phyloP scores from a whole-genome alignment of 83 land plant species.

The Picea abies region DNA sequence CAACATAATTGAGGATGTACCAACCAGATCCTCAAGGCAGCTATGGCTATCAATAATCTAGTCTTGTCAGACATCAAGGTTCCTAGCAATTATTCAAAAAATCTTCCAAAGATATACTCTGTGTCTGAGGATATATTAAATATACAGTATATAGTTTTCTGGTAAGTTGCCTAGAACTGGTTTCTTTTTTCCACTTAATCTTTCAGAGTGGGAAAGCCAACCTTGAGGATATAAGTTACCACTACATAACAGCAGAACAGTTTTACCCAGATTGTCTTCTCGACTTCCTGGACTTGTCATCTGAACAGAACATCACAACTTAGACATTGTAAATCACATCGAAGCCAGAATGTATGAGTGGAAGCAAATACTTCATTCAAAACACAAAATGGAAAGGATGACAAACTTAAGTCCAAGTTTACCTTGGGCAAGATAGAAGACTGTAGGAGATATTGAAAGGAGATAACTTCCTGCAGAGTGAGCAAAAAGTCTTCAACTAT shows the following conservation, averaged over 20 bases:
- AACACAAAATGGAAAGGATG: constrained; percentile 4
- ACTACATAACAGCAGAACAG: constrained; percentile 22
- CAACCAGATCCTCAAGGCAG: constrained; percentile 65
- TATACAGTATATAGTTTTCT: background rate
- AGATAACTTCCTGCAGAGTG: constrained; percentile 42
- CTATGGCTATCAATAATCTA: constrained; percentile 60
- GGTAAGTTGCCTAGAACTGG: background rate
- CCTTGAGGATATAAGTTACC: constrained; percentile 39
- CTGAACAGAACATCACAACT: constrained; percentile 56
- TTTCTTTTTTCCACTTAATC: background rate
- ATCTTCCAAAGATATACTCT: constrained; percentile 58
- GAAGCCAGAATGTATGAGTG: constrained; percentile 57
- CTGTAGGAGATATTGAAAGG: constrained; percentile 41
- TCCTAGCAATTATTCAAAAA: constrained; percentile 46
- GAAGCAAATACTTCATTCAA: constrained; percentile 20
- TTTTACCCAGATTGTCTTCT: constrained; percentile 40
- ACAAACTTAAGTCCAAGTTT: constrained; percentile 20
- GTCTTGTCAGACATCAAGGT: constrained; percentile 67
- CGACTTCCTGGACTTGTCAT: constrained; percentile 34
- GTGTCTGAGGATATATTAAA: background rate
- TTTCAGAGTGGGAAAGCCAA: constrained; percentile 36
- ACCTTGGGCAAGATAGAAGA: constrained; percentile 65
- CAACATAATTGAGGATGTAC: constrained; percentile 62
- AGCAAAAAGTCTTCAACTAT: constrained; percentile 44
- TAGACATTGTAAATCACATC: constrained; percentile 52